Base-by-base conservation (phyloP, 2,329 filamentous ascomycete species). In the Myriosclerotinia scirpicola region DNA sequence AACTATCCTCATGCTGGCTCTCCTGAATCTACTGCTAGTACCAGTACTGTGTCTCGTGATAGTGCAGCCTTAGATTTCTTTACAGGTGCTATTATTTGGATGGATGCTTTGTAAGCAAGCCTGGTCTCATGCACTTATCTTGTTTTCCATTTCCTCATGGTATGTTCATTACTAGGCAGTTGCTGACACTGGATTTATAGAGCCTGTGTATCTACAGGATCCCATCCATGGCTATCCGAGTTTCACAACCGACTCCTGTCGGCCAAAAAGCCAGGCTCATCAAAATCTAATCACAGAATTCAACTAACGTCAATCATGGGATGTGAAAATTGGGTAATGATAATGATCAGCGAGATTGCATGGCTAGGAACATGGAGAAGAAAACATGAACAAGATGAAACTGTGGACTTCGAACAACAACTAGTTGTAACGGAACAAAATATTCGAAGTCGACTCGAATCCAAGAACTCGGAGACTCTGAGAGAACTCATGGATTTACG, bases 311-410 rank as follows among this genome's bases (percentile, higher is more conserved):
- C 81, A 22, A 81, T 84, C 58, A 73, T 83, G 38, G 85, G 85
- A 3, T 78, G 84, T 65, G 77, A 84, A 58, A 87, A 87, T 73
- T 85, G 84, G 83, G 81, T 81, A 1, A 68, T 88, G 53, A 76
- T 83, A 50, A 75, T 80, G 8, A 80, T 88, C 36, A 81, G 81
- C 20, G 80, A 85, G 44, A 81, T 85, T 46, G 78, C 84, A 7
- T 73, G 79, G 2, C 78, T 88, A 4, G 80, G 83, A 61, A 78
- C 81, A 0, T 87, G 85, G 84, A 87, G 87, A 75, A 81, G 82
- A 72, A 76, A 80, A 30, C 79, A 80, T 69, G 17, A 62, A 75
- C 80, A 82, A 72, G 76, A 80, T 26, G 78, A 79, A 69, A 81
- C 4, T 14, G 9, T 48, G 3, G 44, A 66, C 30, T 62, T 63